Conservation (phyloP, 805 yeast species). For the Cyberlindnera xylosilytica region DNA sequence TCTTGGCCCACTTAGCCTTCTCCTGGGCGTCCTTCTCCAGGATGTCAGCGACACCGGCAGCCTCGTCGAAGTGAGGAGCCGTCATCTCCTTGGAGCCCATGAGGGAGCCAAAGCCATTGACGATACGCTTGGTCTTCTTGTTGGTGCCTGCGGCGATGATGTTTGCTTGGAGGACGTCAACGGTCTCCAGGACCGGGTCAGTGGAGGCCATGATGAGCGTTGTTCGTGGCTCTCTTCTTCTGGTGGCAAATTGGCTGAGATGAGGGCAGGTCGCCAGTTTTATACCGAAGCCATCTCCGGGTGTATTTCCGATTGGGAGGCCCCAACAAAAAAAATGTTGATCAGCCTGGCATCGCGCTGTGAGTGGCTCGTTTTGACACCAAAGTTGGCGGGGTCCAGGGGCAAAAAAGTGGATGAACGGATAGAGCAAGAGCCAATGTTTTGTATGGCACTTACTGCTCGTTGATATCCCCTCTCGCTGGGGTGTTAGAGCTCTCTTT, state of each 20-base stretch:
- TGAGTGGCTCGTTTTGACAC: not conserved
- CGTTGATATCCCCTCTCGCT: too few relatives aligned
- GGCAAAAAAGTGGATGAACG: too few relatives aligned
- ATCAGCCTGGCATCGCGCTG: not conserved
- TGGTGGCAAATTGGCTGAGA: too few relatives aligned
- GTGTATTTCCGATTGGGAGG: not conserved
- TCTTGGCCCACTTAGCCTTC: conserved; percentile 35
- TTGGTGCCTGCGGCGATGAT: conserved; percentile 81
- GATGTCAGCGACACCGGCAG: conserved; percentile 44
- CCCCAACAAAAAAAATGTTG: conserved; percentile 1
- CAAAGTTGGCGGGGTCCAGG: too few relatives aligned
- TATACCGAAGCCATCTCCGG: not conserved
- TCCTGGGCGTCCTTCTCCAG: conserved; percentile 43
- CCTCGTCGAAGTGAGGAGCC: conserved; percentile 61
- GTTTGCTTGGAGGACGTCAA: conserved; percentile 69
- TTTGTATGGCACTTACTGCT: too few relatives aligned
- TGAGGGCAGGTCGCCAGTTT: not conserved
- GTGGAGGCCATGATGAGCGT: not conserved
- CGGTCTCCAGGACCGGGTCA: conserved; percentile 27
- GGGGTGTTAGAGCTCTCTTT: too few relatives aligned
- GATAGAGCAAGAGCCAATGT: too few relatives aligned
- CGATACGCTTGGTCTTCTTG: conserved; percentile 65
- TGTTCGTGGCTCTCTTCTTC: not conserved
- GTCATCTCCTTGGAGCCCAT: conserved; percentile 82
- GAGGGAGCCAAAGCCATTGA: conserved; percentile 74